Evolutionary conservation across 257 asterid species (phyloP).

Genomic region (Solanum appendiculatum): DNA sequence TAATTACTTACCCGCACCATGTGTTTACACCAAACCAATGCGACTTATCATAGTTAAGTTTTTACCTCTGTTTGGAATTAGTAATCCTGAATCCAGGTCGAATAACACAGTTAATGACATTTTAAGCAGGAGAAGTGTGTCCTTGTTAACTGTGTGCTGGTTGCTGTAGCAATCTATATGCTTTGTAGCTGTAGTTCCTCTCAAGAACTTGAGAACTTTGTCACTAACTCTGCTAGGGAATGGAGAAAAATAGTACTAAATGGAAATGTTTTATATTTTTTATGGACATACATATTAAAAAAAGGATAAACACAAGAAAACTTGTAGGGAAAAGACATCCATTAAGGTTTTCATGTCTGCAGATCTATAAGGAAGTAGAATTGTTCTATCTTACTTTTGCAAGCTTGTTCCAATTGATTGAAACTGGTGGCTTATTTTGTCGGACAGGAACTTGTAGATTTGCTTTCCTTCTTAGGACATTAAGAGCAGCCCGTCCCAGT

Average conservation of each 20-base stretch:
- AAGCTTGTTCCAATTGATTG: neutral
- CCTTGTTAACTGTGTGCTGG: neutral
- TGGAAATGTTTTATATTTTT: neutral
- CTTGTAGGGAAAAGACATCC: neutral
- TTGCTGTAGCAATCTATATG: neutral
- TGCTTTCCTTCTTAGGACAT: neutral
- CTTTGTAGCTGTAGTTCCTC: neutral
- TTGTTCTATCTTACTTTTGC: neutral
- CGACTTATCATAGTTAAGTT: neutral
- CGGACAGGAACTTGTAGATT: neutral
- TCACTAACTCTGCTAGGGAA: neutral
- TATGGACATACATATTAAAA: neutral
- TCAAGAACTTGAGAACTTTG: neutral
- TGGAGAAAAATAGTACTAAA: neutral
- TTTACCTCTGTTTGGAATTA: neutral
- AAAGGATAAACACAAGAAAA: neutral
- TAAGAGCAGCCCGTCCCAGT: neutral
- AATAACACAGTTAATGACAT: neutral
- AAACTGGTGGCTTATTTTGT: neutral
- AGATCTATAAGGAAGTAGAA: neutral
- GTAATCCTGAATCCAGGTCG: neutral
- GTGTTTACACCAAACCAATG: neutral
- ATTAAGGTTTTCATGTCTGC: neutral
- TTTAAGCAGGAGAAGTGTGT: neutral
- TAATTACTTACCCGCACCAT: neutral